phyloP scores from a whole-genome alignment of 345 rosid genomes.

The Eucalyptus urophylla region DNA sequence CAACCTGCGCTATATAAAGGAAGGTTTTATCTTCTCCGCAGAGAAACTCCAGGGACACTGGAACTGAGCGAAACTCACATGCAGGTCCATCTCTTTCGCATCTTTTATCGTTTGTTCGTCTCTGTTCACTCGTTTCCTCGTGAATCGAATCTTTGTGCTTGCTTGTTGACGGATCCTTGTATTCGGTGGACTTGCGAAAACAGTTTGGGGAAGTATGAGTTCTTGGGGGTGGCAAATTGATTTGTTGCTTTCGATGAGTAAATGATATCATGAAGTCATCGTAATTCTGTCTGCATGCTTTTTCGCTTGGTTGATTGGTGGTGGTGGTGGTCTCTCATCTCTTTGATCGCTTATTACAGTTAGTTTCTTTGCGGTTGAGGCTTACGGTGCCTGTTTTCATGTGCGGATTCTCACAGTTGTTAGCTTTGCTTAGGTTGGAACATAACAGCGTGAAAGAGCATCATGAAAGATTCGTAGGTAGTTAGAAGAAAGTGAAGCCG shows the following conservation, averaged over 20 bases:
- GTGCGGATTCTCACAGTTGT: too few relatives aligned
- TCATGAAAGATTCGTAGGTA: too few relatives aligned
- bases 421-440: not conserved
- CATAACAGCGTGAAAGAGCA: too few relatives aligned
- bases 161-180: not conserved
- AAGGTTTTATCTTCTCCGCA: not conserved
- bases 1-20: not conserved
- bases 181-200: not conserved
- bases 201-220: not conserved
- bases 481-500: too few relatives aligned
- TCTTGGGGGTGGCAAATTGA: not conserved
- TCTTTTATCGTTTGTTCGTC: not conserved
- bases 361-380: too few relatives aligned
- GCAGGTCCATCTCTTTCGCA: not conserved
- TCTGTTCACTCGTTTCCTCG: not conserved
- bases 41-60: not conserved
- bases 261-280: not conserved
- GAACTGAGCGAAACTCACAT: not conserved
- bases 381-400: too few relatives aligned
- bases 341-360: too few relatives aligned
- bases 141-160: not conserved
- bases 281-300: fast-evolving
- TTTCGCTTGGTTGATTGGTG: not conserved
- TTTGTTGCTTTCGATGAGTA: not conserved
- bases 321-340: not conserved